These are phyloP conservation scores for Scheffersomyces quercinus DNA, from an alignment of 1,139 yeast genomes.

Conservation along the genomic window DNA sequence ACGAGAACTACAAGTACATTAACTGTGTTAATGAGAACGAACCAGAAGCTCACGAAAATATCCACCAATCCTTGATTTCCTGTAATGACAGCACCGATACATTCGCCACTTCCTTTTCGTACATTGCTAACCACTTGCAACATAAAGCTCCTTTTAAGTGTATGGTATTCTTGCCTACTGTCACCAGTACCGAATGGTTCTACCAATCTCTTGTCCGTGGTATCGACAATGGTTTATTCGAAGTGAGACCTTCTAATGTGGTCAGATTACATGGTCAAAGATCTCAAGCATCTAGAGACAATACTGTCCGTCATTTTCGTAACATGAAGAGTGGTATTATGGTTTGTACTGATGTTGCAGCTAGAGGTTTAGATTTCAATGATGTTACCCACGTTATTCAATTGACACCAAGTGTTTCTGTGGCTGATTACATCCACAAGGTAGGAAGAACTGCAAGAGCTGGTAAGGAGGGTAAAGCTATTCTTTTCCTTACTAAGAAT, in stretches of 20 bases:
- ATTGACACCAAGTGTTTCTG: constrained; percentile 83
- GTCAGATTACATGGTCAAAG: constrained; percentile 68
- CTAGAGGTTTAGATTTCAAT: constrained; percentile 96
- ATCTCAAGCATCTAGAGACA: constrained; percentile 64
- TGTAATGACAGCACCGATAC: constrained; percentile 52
- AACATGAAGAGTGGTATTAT: constrained; percentile 63
- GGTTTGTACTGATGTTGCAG: constrained; percentile 97
- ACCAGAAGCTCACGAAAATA: constrained; percentile 78
- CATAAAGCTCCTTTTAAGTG: constrained; percentile 57
- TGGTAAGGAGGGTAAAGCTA: constrained; percentile 73
- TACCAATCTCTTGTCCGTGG: constrained; percentile 28
- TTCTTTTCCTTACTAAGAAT: constrained; percentile 46
- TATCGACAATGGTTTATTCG: constrained; percentile 11
- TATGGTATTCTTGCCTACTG: constrained; percentile 81
- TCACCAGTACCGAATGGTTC: constrained; percentile 62
- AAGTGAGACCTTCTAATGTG: constrained; percentile 11
- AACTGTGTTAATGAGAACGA: constrained; percentile 78
- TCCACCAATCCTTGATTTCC: constrained; percentile 62
- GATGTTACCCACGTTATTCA: constrained; percentile 98
- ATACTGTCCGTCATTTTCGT: constrained; percentile 57
- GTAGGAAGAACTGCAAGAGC: constrained; percentile 99
- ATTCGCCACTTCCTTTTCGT: constrained; percentile 53
- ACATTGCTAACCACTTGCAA: constrained; percentile 32
- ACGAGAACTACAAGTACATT: constrained; percentile 61
- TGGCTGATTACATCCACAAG: constrained; percentile 84